phyloP scores from a whole-genome alignment of 23 red algal genomes.

The Chondrus crispus region DNA sequence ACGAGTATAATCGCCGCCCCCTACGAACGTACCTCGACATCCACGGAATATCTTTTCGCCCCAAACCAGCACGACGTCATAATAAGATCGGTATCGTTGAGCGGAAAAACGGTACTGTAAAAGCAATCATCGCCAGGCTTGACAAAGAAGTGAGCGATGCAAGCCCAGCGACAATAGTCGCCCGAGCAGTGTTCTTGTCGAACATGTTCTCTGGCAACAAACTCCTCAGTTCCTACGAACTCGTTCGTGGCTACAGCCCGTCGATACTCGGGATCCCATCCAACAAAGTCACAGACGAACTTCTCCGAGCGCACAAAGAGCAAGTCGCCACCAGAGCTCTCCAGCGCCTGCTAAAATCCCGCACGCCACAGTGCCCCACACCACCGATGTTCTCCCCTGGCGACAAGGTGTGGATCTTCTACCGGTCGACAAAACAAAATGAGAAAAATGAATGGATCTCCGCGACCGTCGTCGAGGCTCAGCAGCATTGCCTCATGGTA shows the following conservation, averaged over 20 bases:
- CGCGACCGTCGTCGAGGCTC: not conserved
- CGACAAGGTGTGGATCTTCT: not conserved
- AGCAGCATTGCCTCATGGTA: not conserved
- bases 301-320: not conserved
- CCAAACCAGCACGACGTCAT: constrained; percentile 1
- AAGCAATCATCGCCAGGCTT: not conserved
- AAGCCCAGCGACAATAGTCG: not conserved
- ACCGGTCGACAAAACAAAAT: not conserved
- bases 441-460: constrained; percentile 16
- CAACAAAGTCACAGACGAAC: not conserved
- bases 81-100: constrained; percentile 48
- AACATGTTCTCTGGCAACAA: not conserved
- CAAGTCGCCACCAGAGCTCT: not conserved
- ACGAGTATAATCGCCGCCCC: not conserved
- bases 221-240: not conserved
- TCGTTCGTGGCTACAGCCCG: not conserved
- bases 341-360: not conserved
- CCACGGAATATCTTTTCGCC: not conserved
- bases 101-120: constrained; percentile 17
- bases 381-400: not conserved
- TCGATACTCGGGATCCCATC: constrained; percentile 8
- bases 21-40: not conserved
- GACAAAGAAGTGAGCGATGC: not conserved
- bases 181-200: not conserved
- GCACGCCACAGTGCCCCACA: not conserved